Base-by-base conservation (phyloP, 1,284 basidiomycete genomes). In the Ustilago bromivora region DNA sequence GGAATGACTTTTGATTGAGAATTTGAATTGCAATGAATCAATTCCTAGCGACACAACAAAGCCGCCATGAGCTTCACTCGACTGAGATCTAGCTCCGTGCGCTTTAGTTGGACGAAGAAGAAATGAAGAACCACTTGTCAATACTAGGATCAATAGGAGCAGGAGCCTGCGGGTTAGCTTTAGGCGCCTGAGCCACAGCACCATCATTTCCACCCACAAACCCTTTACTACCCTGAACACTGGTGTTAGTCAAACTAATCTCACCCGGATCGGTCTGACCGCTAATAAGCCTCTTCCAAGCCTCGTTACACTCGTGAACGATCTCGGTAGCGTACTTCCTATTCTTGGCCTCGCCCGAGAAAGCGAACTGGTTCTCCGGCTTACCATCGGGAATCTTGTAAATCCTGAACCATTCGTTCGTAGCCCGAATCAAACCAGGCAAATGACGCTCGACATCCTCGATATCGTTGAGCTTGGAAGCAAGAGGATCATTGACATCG, bases 321-420 rank as follows among this genome's bases (percentile, higher is more conserved):
- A 99, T 96, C 89, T 98, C 96, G 61, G 93, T 94, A 59, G 97
- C 97, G 88, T 98, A 99, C 88, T 96, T 96, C 90, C 76, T 77
- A 91, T 97, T 97, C 90, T 99, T 99, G 80, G 96, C 96, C 89
- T 99, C 97, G 68, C 97, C 97, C 64, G 94, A 96, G 91, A 99
- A 99, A 35, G 97, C 97, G 84, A 99, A 99, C 84, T 94, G 92
- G 89, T 98, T 98, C 77, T 98, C 96, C 83, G 94, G 93, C 92
- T 99, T 99, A 85, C 96, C 96, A 87, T 99, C 96, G 87, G 96
- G 90, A 87, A 90, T 90, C 70, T 98, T 98, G 93, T 98, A 98
- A 89, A 98, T 98, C 87, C 94, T 93, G 80, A 63, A 78, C 82
- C 82, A 85, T 63, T 98, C 96, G 87, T 97, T 98, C 72, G 96